phyloP scores from a whole-genome alignment of 768 basidiomycete species.

The Leccinum sublutescens region DNA sequence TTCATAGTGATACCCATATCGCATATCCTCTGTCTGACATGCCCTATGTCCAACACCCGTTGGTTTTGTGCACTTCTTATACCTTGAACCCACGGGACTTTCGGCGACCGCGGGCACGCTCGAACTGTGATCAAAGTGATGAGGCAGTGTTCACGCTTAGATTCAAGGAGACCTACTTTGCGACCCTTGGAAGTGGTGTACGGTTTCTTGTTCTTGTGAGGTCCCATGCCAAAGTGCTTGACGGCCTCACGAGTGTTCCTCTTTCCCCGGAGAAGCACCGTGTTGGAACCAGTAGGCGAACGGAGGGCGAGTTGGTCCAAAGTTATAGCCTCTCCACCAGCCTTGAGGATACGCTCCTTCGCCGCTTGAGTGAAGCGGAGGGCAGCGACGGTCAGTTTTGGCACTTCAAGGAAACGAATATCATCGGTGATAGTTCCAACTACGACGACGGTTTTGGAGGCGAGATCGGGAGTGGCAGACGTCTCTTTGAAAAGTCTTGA shows the following conservation, averaged over 20 bases:
- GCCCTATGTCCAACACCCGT: conserved; percentile 29
- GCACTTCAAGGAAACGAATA: conserved; percentile 77
- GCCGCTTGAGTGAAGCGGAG: conserved; percentile 93
- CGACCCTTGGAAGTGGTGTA: conserved; percentile 94
- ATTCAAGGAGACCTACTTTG: conserved; percentile 53
- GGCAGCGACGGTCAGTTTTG: conserved; percentile 91
- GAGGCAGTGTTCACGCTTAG: neutral
- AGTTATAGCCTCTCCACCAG: conserved; percentile 93
- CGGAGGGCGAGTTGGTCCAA: conserved; percentile 96
- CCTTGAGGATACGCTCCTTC: conserved; percentile 91
- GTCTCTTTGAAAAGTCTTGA: conserved; percentile 91
- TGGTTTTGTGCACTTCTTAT: conserved; percentile 47
- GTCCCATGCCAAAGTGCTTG: conserved; percentile 99
- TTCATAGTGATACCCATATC: conserved; percentile 31
- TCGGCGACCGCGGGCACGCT: conserved; percentile 98
- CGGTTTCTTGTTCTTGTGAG: conserved; percentile 99
- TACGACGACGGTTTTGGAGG: conserved; percentile 82
- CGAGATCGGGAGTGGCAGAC: conserved; percentile 55
- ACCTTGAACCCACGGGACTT: conserved; percentile 98
- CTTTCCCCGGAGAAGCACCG: conserved; percentile 88
- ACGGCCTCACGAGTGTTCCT: conserved; percentile 92
- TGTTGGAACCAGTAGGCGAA: conserved; percentile 93
- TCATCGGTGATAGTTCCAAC: conserved; percentile 97
- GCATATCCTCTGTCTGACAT: conserved; percentile 31
- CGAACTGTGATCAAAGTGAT: conserved; percentile 58